Conservation (phyloP, 164 flowering plant species). For the Liquidambar formosana region DNA sequence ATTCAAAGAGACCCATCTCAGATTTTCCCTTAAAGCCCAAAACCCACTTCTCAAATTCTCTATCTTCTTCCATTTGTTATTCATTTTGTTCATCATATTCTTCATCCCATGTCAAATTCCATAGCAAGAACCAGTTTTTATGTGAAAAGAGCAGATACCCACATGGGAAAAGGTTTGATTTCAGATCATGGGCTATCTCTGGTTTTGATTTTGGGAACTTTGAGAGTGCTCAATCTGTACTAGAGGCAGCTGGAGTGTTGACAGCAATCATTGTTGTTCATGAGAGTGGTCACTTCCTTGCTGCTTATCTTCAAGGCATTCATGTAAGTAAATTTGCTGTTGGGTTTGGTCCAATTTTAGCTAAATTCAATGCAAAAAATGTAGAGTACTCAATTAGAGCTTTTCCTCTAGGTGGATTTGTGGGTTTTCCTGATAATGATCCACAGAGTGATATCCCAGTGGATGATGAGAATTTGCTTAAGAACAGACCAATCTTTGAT, state of each 20-base stretch:
- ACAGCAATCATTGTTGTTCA: constrained; percentile 88
- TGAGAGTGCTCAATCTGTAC: constrained; percentile 70
- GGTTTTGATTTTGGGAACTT: constrained; percentile 57
- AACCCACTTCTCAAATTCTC: constrained; percentile 50
- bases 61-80: constrained; percentile 24
- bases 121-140: constrained; percentile 31
- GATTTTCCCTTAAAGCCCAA: constrained; percentile 28
- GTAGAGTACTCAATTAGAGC: constrained; percentile 96
- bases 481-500: constrained; percentile 84
- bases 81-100: constrained; percentile 14
- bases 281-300: constrained; percentile 92
- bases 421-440: constrained; percentile 98
- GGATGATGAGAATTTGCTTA: constrained; percentile 83
- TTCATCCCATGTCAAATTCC: constrained; percentile 16
- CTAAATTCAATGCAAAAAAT: constrained; percentile 84
- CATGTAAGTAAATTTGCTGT: constrained; percentile 97
- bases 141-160: constrained; percentile 23
- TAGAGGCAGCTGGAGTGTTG: constrained; percentile 76
- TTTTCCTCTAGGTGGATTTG: constrained; percentile 97
- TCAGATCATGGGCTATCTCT: constrained; percentile 43
- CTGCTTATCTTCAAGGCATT: constrained; percentile 91
- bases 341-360: constrained; percentile 95
- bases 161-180: constrained; percentile 27
- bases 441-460: constrained; percentile 90
- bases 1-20: constrained; percentile 34